Percentiles rank a stretch among this genome's conserved stretches.
Conservation (phyloP, 2,329 filamentous ascomycete species). For the Hymenoscyphus albidus region DNA sequence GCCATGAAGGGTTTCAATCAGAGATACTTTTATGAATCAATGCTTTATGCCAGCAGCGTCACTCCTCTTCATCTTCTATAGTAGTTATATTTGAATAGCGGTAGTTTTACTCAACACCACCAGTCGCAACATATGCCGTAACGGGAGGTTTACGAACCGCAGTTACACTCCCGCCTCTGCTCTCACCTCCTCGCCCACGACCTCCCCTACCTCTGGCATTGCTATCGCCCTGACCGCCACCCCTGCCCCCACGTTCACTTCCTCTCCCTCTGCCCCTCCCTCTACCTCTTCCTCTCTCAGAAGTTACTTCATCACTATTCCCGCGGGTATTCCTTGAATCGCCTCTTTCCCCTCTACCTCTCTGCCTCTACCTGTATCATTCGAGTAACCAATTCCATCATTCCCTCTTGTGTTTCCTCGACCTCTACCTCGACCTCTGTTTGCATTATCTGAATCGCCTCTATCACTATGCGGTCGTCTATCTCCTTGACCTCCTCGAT, state of each 20-base stretch:
- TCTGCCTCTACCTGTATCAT: neutral
- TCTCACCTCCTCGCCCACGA: neutral
- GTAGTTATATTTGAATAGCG: no score
- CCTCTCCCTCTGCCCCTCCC: neutral
- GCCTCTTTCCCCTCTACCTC: neutral
- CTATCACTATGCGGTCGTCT: neutral
- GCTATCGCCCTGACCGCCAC: neutral
- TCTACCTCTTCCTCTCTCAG: neutral
- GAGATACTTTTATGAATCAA: no score
- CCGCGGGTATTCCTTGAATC: neutral
- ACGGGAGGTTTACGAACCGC: neutral
- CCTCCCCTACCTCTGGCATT: neutral
- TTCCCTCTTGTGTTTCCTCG: neutral
- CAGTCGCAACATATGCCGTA: neutral
- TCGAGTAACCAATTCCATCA: neutral
- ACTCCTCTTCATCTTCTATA: no score
- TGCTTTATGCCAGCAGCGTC: no score
- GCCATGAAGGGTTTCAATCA: no score
- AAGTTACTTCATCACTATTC: neutral
- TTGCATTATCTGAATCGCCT: neutral
- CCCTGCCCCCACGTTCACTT: neutral
- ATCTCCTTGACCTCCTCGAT: neutral
- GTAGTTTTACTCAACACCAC: neutral
- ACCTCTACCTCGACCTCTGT: neutral
- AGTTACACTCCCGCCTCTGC: neutral